Base-by-base conservation (phyloP, 2,329 filamentous ascomycete genomes). In the Triangularia verruculosa region DNA sequence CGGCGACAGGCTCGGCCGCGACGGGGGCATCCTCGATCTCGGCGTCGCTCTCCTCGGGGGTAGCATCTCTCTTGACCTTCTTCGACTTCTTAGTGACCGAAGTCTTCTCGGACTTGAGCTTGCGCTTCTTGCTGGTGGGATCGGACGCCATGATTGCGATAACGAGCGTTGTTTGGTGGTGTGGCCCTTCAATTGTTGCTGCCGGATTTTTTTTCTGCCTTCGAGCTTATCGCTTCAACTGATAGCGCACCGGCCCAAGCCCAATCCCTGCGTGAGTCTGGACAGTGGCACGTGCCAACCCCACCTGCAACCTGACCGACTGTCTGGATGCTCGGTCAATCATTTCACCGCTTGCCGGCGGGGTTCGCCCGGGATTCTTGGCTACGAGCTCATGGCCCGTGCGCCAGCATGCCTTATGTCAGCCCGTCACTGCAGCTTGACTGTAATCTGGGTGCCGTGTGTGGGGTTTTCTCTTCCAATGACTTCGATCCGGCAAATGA, bases 81-180 rank as follows among this genome's bases (percentile, higher is more conserved):
- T 70, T 72, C 20, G 43, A 58, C 57, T 65, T 70, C 59, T 64
- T 56, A 6, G 54, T 52, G 22, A 60, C 47, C 17, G 54, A 56
- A 32, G 34, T 51, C 5, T 47, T 47, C 54, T 71, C 66, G 28
- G 61, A 30, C 68, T 74, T 74, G 56, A 75, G 64, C 66, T 77
- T 77, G 34, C 75, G 71, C 72, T 77, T 77, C 62, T 76, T 76
- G 71, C 70, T 72, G 54, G 39, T 27, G 17, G 66, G 63, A 43
- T 73, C 71, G 67, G 72, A 69, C 7, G 68, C 72, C 72, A 74
- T 72, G 22, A 60, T 75, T 69, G 13, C 58, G 62, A 34, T 61
- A 52, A 39, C 34, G 47, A 6, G 39, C 13, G 12, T 6, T 54
- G 51, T 15, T 25, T 54, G 43, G 43, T 25, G 25, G 12, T 24